These are phyloP conservation scores for Calonectria pseudoreteaudii DNA, from an alignment of 2,329 filamentous ascomycete species.

Conservation along the genomic window DNA sequence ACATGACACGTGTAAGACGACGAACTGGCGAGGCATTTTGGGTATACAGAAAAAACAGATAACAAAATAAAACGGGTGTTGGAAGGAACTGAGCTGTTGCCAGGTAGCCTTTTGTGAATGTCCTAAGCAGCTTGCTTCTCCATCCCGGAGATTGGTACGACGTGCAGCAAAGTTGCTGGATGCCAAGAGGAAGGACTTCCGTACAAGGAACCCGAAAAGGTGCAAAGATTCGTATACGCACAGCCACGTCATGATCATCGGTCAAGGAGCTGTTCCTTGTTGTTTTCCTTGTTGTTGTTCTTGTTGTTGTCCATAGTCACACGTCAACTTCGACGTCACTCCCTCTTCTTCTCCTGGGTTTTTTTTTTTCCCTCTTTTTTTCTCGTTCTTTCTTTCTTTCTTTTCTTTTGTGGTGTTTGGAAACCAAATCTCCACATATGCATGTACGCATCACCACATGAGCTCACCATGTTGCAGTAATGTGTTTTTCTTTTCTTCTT, in stretches of 20 bases:
- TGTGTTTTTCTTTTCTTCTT: background rate
- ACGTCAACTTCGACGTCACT: background rate
- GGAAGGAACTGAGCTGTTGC: background rate
- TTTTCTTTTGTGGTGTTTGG: background rate
- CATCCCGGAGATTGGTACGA: background rate
- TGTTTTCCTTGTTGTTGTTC: too few species aligned
- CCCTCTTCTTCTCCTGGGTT: background rate
- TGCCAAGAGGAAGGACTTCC: background rate
- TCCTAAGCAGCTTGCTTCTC: background rate
- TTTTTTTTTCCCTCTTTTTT: too few species aligned
- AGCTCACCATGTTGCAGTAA: background rate
- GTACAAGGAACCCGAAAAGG: background rate
- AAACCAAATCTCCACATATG: background rate
- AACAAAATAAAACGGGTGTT: constrained; percentile 7
- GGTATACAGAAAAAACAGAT: constrained; percentile 3
- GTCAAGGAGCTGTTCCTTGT: background rate
- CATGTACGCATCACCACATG: background rate
- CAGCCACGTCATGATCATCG: background rate
- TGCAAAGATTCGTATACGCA: background rate
- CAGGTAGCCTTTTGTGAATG: background rate
- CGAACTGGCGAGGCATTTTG: constrained; percentile 23
- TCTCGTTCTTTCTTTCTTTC: background rate
- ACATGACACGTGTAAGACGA: constrained; percentile 4
- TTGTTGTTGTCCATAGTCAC: background rate
- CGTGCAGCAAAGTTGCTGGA: background rate